Conservation (phyloP, 306 rosid genomes). For the Senna siamea region DNA sequence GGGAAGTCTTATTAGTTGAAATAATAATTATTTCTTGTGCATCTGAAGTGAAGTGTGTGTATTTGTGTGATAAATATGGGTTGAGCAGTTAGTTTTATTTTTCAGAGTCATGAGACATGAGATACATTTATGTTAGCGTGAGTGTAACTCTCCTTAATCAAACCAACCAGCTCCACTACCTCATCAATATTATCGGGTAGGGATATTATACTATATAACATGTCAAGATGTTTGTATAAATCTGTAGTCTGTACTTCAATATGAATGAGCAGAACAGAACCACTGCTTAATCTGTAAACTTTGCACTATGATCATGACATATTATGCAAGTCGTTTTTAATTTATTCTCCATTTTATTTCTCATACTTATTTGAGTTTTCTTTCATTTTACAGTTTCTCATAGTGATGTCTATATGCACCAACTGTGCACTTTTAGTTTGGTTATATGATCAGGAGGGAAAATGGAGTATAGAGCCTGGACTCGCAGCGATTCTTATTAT, state of each 20-base stretch:
- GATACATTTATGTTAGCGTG: background rate
- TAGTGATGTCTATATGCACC: conserved; percentile 87
- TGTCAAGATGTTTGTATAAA: conserved; percentile 1
- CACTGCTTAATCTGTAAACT: background rate
- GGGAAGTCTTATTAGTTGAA: background rate
- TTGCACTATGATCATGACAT: background rate
- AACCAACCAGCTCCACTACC: too few relatives aligned
- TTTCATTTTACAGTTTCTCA: conserved; percentile 68
- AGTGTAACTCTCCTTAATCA: too few relatives aligned
- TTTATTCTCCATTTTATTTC: background rate
- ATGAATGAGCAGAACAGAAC: conserved; percentile 1
- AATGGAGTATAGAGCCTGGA: conserved; percentile 97
- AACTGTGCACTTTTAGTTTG: conserved; percentile 93
- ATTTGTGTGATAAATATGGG: background rate
- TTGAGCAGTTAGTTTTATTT: background rate
- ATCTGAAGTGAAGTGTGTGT: background rate
- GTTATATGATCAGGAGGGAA: conserved; percentile 88
- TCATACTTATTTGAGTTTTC: conserved; percentile 34
- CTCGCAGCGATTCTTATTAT: conserved; percentile 88
- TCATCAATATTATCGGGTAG: too few relatives aligned
- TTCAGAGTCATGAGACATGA: background rate
- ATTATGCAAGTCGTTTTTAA: background rate
- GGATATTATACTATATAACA: too few relatives aligned
- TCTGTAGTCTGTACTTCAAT: background rate
- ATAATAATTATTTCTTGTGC: background rate